phyloP scores from a whole-genome alignment of 192 early-diverging fungal genomes.

The Irineochytrium annulatum region DNA sequence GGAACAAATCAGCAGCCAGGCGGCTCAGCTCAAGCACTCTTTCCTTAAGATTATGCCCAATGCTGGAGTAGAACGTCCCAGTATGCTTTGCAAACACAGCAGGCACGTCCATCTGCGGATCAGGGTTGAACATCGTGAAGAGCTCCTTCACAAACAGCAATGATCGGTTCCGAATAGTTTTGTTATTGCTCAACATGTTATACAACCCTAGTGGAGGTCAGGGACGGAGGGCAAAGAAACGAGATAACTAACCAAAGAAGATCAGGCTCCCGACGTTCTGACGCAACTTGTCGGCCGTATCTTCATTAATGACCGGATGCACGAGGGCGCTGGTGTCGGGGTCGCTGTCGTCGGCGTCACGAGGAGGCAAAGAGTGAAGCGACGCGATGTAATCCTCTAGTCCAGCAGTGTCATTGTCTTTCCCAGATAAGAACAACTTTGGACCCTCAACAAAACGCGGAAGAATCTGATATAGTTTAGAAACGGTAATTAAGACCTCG shows the following conservation, averaged over 20 bases:
- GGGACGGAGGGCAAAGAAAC: background rate
- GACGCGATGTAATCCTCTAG: constrained; percentile 27
- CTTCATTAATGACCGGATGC: constrained; percentile 29
- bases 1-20: constrained; percentile 35
- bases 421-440: constrained; percentile 21
- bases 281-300: constrained; percentile 27
- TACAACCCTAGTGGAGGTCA: constrained; percentile 25
- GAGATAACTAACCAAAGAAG: constrained; percentile 33
- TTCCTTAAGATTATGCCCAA: constrained; percentile 7
- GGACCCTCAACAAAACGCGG: constrained; percentile 22
- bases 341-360: background rate
- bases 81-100: constrained; percentile 17
- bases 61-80: constrained; percentile 32
- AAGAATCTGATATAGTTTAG: constrained; percentile 22
- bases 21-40: constrained; percentile 27
- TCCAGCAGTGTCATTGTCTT: constrained; percentile 9
- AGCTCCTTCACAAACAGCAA: constrained; percentile 42
- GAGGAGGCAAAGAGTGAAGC: constrained; percentile 16
- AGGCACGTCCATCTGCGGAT: constrained; percentile 23
- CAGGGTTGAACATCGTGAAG: constrained; percentile 37
- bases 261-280: constrained; percentile 43
- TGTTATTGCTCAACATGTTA: constrained; percentile 36
- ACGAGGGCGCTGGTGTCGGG: constrained; percentile 10
- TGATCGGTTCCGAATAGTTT: constrained; percentile 27
- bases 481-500: background rate